Base-by-base conservation (phyloP, 768 basidiomycete species). In the Psilocybe sp. region DNA sequence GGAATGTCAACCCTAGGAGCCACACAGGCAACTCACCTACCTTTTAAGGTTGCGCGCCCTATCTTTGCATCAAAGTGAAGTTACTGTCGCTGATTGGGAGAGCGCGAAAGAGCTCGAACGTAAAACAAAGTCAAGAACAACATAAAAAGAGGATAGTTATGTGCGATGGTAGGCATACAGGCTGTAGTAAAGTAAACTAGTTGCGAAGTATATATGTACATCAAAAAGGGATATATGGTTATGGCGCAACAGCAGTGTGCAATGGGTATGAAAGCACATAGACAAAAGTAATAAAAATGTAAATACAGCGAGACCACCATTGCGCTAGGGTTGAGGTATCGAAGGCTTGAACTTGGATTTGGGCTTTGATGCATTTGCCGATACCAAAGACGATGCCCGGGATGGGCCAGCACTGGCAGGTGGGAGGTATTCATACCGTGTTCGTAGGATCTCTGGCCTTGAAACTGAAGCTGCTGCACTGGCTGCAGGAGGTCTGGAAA, bases 41-140 rank as follows among this genome's bases (percentile, higher is more conserved):
- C 4, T 31, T 41, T 35, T 15, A n/a, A 91, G 89, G 53, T 68
- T 88, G 52, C 59, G 86, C 40, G 81, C 87, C 1, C 69, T 85
- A 13, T 86, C 86, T 7, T 59, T 75, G 49, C 80, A 87, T 53
- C 73, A 79, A 54, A 53, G 63, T 11, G 76, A 80, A 45, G 73
- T 92, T 12, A 80, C 77, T 1, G 63, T 74, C 4, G 75, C 79
- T 2, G 66, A 78, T 20, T 92, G 89, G 89, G 76, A 84, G 51
- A 71, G 68, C 42, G 74, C 81, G 12, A 90, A 85, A 61, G 67
- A 56, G n/a, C 61, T 91, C 40, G 86, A 89, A 55, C 60, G 7
- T 28, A 7, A 28, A 28, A 28, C 23, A 28, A 28, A 28, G 23
- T 28, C 23, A 28, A 28, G 23, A 28, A 28, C 4, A 28, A 28